Base-by-base conservation (phyloP, 129 eudicot genomes). In the Flaveria ramosissima region DNA sequence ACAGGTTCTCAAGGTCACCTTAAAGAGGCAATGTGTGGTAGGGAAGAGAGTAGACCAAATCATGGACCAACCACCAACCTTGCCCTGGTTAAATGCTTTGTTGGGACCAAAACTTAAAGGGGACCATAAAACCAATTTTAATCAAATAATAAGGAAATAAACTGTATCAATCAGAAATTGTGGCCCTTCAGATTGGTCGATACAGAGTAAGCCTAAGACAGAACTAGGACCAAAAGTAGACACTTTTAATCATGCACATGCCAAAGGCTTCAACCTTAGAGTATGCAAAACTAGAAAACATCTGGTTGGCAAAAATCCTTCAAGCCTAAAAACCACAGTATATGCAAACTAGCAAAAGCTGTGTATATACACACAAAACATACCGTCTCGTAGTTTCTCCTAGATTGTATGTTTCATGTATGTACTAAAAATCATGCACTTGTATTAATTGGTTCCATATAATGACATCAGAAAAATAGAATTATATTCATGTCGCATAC, bases 401-500 rank as follows among this genome's bases (percentile, higher is more conserved):
- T 14, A 48, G 20, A 14, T 9, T 39, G 7, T 59, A 59, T 62
- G 4, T 55, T 55, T 17, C 24, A 17, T 17, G 1, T 55, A 17
- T 19, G 24, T 8, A 75, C 17, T 63, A 63, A 65, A 76, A 17
- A 48, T 9, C 20, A 7, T 6, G 51, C 42, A 16, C 53, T 2
- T 52, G 6, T 53, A 53, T 53, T 53, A 53, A 53, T 53, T 17
- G 26, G 24, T 53, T n/a, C 61, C 61, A 16, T 2, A 48, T 48
- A 48, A 14, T 55, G 24, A 27, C 4, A 62, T 62, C 17, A 27
- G 8, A 15, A 62, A 36, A 16, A 16, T 24, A 41, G 0, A 30
- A 62, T 7, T 10, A 43, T 79, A 45, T 42, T 42, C 23, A 68
- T 10, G 57, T 27, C 42, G 78, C 89, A 64, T 78, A 94, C 98